Base-by-base conservation (phyloP, 352 stramenopile genomes). In the Discostella stelligera region DNA sequence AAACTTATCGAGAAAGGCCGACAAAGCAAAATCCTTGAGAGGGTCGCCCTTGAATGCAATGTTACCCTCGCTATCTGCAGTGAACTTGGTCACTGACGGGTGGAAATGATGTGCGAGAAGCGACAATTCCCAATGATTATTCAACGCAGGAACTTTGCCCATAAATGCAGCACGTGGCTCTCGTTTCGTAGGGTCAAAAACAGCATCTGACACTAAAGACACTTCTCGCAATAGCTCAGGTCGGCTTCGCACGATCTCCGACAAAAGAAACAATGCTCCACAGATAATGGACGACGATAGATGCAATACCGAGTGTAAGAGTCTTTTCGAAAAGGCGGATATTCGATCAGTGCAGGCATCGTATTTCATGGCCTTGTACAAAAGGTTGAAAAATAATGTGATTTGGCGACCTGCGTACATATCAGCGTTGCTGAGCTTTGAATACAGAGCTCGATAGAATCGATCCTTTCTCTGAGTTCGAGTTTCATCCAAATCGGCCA, bases 1-100 rank as follows among this genome's bases (percentile, higher is more conserved):
- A 86, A 99, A 99, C 80, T 98, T 97, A 77, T 99, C 96, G 48
- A 99, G 95, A 83, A 99, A 99, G 3, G 95, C 89, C 49, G 94
- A 91, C 71, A 98, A 89, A n/a, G 92, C 95, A 74, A 99, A 99
- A 82, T 99, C 97, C 69, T 96, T 93, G 7, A 99, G 86, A 61
- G 97, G 97, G 84, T 99, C 97, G 41, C 96, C 96, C 23, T 80
- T 82, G 89, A 99, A 99, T 48, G 93, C 72, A 77, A 98, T 97
- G 9, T 89, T 79, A 0, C 74, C 81, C 9, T 80, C 73, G 18
- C 98, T 69, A 44, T 95, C 84, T 5, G 80, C 80, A 0, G 95
- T 91, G 85, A 98, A 95, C 39, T 93, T 95, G 0, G 93, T 89
- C 66, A 99, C 96, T 0, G 96, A 98, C 30, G 97, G 97, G 83